Evolutionary conservation across 352 stramenopile species (phyloP).

Genomic region (Globisporangium barbulae): DNA sequence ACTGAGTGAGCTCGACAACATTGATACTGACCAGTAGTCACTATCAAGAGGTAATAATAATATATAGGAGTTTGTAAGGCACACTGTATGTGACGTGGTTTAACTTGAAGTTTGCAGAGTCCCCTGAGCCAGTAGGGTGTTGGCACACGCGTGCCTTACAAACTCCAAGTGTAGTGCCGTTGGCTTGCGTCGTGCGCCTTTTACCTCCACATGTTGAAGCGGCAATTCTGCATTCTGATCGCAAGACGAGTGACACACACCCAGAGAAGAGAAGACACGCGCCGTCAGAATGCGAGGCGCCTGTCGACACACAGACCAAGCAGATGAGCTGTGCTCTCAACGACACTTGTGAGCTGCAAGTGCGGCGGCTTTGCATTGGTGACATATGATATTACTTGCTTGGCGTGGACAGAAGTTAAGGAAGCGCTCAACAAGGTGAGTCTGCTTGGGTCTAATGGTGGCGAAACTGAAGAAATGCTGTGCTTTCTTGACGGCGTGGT

Average conservation of each 20-base stretch:
- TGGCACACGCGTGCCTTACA: no score
- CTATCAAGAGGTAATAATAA: no score
- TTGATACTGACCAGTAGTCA: no score
- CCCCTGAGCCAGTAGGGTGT: no score
- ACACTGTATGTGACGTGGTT: no score
- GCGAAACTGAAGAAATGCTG: neutral
- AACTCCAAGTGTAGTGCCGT: no score
- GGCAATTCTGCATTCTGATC: constrained; percentile 6
- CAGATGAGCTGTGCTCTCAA: constrained; percentile 30
- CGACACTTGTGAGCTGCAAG: constrained; percentile 27
- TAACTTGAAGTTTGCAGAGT: no score
- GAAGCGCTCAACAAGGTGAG: neutral
- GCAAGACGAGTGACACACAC: neutral
- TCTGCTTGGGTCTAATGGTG: neutral
- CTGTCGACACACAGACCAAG: neutral
- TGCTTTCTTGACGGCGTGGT: neutral
- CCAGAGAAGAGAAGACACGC: neutral
- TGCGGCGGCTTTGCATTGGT: constrained; percentile 2
- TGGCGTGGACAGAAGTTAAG: neutral
- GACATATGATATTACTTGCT: neutral
- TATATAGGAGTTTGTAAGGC: no score
- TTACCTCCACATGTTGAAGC: neutral
- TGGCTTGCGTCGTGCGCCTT: no score
- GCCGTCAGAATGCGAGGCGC: neutral
- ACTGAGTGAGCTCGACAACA: no score